phyloP scores from a whole-genome alignment of 2,329 filamentous ascomycete genomes.

The Aaosphaeria arxii region DNA sequence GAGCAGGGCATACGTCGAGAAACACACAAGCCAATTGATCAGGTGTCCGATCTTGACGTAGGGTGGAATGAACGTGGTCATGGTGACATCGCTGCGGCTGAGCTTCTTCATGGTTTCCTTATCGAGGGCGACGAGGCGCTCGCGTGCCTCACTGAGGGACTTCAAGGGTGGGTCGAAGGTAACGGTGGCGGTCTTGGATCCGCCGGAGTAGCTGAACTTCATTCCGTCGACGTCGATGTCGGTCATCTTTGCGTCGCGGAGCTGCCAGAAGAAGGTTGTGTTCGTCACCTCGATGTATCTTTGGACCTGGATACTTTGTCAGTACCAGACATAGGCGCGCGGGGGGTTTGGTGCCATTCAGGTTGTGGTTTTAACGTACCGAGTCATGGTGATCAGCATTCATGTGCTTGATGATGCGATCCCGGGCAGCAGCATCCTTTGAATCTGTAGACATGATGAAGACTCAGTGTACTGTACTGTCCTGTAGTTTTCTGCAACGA shows the following conservation, averaged over 20 bases:
- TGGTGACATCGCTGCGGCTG: conserved; percentile 55
- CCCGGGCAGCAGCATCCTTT: conserved; percentile 51
- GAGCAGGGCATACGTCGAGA: conserved; percentile 28
- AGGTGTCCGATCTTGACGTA: conserved; percentile 46
- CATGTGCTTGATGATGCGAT: conserved; percentile 77
- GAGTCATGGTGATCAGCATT: conserved; percentile 77
- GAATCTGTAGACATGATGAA: conserved; percentile 27
- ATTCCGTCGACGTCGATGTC: conserved; percentile 65
- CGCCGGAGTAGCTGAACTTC: conserved; percentile 54
- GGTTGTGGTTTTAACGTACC: conserved; percentile 28
- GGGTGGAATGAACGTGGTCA: conserved; percentile 53
- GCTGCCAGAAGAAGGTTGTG: conserved; percentile 53
- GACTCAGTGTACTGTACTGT: neutral
- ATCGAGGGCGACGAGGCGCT: conserved; percentile 72
- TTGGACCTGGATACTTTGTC: conserved; percentile 46
- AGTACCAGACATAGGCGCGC: no score
- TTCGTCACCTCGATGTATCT: conserved; percentile 76
- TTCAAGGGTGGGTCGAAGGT: conserved; percentile 68
- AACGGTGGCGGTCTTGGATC: conserved; percentile 49
- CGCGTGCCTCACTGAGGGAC: conserved; percentile 65
- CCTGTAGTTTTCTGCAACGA: no score
- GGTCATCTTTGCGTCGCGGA: conserved; percentile 58
- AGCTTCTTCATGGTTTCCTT: conserved; percentile 58
- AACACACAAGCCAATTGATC: conserved; percentile 50
- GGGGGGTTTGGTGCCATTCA: no score